A percentile compares a stretch with the other conserved stretches of the same genome.
phyloP scores from a whole-genome alignment of 2,329 filamentous ascomycete genomes.

The Dothiorella sarmentorum region DNA sequence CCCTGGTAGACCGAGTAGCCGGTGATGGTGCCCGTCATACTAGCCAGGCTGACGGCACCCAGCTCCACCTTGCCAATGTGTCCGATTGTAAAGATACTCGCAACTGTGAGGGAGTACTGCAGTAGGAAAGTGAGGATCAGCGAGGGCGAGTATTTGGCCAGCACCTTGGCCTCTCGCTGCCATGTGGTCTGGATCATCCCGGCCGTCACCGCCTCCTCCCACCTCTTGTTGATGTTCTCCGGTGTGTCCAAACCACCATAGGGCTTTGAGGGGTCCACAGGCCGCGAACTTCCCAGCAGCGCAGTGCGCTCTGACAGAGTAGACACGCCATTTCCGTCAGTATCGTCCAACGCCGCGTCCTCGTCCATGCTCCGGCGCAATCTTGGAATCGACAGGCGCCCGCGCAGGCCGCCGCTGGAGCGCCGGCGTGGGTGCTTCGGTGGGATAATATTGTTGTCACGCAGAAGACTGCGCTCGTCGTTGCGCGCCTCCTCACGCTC shows the following conservation, averaged over 20 bases:
- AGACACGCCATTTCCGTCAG: slow-evolving; percentile 17
- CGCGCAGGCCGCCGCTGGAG: slow-evolving; percentile 31
- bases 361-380: slow-evolving; percentile 33
- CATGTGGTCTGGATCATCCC: slow-evolving; percentile 86
- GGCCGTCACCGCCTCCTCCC: slow-evolving; percentile 70
- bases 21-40: slow-evolving; percentile 54
- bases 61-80: slow-evolving; percentile 49
- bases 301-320: slow-evolving; percentile 46
- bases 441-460: slow-evolving; percentile 58
- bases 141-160: slow-evolving; percentile 52
- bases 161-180: slow-evolving; percentile 81
- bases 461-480: slow-evolving; percentile 57
- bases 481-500: slow-evolving; percentile 54
- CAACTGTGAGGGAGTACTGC: slow-evolving; percentile 48
- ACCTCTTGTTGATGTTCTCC: slow-evolving; percentile 45
- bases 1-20: slow-evolving; percentile 52
- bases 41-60: slow-evolving; percentile 46
- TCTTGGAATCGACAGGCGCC: slow-evolving; percentile 29
- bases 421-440: slow-evolving; percentile 46
- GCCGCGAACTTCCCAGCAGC: slow-evolving; percentile 38
- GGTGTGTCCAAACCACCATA: slow-evolving; percentile 49
- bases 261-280: slow-evolving; percentile 34
- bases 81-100: slow-evolving; percentile 48
- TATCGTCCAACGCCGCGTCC: slow-evolving; percentile 23
- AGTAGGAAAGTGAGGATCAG: slow-evolving; percentile 48